These are phyloP conservation scores for Thermomyces lanuginosus DNA, from an alignment of 2,329 filamentous ascomycete species.

Conservation along the genomic window DNA sequence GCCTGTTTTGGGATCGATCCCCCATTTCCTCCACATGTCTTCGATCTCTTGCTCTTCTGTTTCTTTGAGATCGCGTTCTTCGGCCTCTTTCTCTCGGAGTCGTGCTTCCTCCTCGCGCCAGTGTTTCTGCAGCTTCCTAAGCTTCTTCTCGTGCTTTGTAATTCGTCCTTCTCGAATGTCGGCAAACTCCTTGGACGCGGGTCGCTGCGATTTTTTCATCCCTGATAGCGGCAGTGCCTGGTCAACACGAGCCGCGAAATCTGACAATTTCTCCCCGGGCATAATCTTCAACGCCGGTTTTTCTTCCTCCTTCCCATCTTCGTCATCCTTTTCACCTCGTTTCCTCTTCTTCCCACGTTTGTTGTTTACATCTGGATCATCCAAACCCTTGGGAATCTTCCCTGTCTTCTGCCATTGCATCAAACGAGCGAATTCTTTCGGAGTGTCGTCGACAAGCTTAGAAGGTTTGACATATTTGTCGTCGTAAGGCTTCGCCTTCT, in stretches of 20 bases:
- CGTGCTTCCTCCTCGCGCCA: conserved; percentile 40
- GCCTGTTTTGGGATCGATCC: conserved; percentile 36
- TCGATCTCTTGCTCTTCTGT: conserved; percentile 51
- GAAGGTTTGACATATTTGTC: conserved; percentile 14
- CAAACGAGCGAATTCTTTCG: conserved; percentile 69
- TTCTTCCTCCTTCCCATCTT: conserved; percentile 2
- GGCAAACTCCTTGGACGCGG: conserved; percentile 11
- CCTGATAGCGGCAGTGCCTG: conserved; percentile 62
- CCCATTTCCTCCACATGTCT: conserved; percentile 48
- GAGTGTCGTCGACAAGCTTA: conserved; percentile 54
- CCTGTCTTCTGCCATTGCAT: conserved; percentile 56
- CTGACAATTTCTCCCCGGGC: conserved; percentile 66
- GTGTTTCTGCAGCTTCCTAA: conserved; percentile 43
- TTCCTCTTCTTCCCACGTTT: conserved; percentile 35
- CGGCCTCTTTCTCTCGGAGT: conserved; percentile 57
- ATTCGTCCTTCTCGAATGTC: conserved; percentile 39
- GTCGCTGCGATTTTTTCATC: conserved; percentile 41
- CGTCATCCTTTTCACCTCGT: conserved; percentile 12
- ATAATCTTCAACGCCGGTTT: conserved; percentile 47
- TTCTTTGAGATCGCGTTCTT: conserved; percentile 65
- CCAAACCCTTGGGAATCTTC: conserved; percentile 43
- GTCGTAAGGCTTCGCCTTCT: conserved; percentile 17
- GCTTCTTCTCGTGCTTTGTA: conserved; percentile 71
- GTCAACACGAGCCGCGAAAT: conserved; percentile 71
- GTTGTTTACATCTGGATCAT: conserved; percentile 42